Base-by-base conservation (phyloP, 2,329 filamentous ascomycete species). In the Fusarium lyarnte region DNA sequence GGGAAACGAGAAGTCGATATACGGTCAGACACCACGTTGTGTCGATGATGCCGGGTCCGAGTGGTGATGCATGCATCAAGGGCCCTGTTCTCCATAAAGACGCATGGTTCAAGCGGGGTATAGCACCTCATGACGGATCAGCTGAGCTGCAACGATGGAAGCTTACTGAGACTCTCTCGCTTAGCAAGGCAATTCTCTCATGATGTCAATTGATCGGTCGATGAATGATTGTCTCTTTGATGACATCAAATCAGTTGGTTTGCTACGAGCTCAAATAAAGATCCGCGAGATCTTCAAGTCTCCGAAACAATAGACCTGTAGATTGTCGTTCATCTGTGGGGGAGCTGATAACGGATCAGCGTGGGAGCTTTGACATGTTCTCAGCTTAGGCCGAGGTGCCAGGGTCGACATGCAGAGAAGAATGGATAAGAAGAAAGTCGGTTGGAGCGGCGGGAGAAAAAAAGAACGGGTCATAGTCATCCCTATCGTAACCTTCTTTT, bases 61-160 rank as follows among this genome's bases (percentile, higher is more conserved):
- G 43, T 58, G 49, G 35, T 54, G 62, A 55, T 70, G 49, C 39
- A 68, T 69, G 66, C 66, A 63, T 42, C 52, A 57, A 55, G 36
- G 54, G 17, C 61, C 63, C 31, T 58, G 12, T 41, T 39, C 46
- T 36, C 29, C 51, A 43, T 66, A 9, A 36, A 23, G 41, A 59
- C 59, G 65, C 66, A 55, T 49, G 27, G 25, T 17, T 60, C 39
- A 39, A 47, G 67, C 67, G 67, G 67, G 67, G 66, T 70, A 69
- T 33, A 57, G 23, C 55, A 66, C 63, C 62, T 67, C 54, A 53
- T 69, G 58, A 60, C 43, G 29, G 60, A 70, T 70, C 67, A 70
- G 66, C 67, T 70, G 67, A 70, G 54, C 43, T 29, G 8, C 12
- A 35, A 23, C 36, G 9, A 25, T 11, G 41, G 47, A 27, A 35